Conservation (phyloP, 148 eudicot genomes). For the Spergularia bocconei region DNA sequence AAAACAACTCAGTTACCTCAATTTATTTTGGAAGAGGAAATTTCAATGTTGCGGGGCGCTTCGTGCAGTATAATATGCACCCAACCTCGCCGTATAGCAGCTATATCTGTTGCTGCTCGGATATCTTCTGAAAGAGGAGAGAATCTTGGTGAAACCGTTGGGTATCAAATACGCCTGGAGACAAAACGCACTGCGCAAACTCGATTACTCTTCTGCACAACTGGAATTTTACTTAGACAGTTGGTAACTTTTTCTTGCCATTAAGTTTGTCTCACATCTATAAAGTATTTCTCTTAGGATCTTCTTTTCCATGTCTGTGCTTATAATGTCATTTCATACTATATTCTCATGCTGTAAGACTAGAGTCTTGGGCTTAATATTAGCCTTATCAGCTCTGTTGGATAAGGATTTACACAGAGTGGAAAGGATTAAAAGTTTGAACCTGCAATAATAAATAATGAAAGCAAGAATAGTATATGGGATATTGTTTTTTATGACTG, state of each 20-base stretch:
- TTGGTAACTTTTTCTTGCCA: conserved; percentile 46
- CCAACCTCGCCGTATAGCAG: conserved; percentile 97
- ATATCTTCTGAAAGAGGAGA: conserved; percentile 96
- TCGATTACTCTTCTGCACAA: conserved; percentile 86
- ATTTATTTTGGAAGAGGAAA: conserved; percentile 86
- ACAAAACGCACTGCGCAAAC: conserved; percentile 79
- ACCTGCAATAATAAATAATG: neutral
- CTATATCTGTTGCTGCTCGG: conserved; percentile 91
- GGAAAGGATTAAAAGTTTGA: neutral
- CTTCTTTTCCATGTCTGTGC: neutral
- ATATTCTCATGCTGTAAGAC: neutral
- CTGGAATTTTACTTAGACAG: conserved; percentile 83
- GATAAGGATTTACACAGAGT: neutral
- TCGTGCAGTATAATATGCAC: conserved; percentile 89
- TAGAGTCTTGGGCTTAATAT: neutral
- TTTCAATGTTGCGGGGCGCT: conserved; percentile 70
- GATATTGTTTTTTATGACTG: no score
- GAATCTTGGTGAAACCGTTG: conserved; percentile 83
- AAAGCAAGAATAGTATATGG: neutral
- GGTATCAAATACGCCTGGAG: conserved; percentile 92
- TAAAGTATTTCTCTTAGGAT: neutral
- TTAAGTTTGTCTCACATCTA: neutral
- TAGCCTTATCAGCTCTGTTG: neutral
- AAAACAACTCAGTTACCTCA: conserved; percentile 98
- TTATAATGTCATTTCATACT: neutral